A percentile compares a stretch with the other conserved stretches of the same genome.
phyloP scores from a whole-genome alignment of 768 basidiomycete species.

The Mrakia blollopis region DNA sequence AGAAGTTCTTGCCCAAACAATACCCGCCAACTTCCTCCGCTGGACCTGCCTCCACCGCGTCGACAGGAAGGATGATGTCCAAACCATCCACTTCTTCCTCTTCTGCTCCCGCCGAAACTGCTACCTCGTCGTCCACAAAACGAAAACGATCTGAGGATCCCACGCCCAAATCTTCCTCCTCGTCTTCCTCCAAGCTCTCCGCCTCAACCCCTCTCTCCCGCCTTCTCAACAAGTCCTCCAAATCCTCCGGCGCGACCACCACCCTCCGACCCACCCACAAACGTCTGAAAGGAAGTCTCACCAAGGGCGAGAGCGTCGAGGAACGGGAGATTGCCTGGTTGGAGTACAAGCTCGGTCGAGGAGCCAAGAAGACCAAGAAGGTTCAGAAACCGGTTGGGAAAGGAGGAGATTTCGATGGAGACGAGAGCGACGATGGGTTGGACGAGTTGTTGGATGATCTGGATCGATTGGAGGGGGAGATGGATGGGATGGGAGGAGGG shows the following conservation, averaged over 20 bases:
- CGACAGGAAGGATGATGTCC: background rate
- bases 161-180: background rate
- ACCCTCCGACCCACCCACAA: background rate
- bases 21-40: background rate
- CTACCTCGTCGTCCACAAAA: background rate
- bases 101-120: background rate
- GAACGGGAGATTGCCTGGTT: slow-evolving; percentile 32
- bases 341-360: slow-evolving; percentile 28
- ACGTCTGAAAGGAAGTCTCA: slow-evolving; percentile 6
- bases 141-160: slow-evolving; percentile 20
- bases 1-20: slow-evolving; percentile 4
- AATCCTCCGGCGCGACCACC: background rate
- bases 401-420: slow-evolving; percentile 15
- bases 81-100: background rate
- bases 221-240: slow-evolving; percentile 22
- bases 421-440: slow-evolving; percentile 26
- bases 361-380: slow-evolving; percentile 3
- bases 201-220: slow-evolving; percentile 29
- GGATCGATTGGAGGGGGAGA: slow-evolving; percentile 28
- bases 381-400: slow-evolving; percentile 15
- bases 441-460: slow-evolving; percentile 32
- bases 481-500: slow-evolving; percentile 3
- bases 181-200: background rate
- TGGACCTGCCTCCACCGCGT: background rate
- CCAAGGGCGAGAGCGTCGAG: slow-evolving; percentile 21